Percentiles rank a stretch among this genome's conserved stretches.
phyloP scores from a whole-genome alignment of 2,329 filamentous ascomycete genomes.

The Pseudopithomyces maydicus region DNA sequence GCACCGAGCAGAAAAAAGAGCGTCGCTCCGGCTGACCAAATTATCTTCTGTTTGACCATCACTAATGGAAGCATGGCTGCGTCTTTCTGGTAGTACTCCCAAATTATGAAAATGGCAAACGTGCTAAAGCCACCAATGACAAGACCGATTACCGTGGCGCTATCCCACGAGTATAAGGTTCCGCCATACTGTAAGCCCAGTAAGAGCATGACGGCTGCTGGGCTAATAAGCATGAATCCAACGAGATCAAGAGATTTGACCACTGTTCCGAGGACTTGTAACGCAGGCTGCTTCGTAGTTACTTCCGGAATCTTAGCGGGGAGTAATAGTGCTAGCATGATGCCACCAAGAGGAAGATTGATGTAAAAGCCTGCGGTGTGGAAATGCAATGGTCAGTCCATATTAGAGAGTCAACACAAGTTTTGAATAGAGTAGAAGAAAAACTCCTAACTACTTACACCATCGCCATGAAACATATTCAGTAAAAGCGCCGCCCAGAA shows the following conservation, averaged over 20 bases:
- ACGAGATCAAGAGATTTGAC: slow-evolving; percentile 1
- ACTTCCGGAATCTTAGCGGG: too few relatives aligned
- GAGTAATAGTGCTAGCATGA: too few relatives aligned
- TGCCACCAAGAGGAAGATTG: too few relatives aligned
- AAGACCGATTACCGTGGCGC: slow-evolving; percentile 57
- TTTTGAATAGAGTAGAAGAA: background rate
- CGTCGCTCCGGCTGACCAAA: slow-evolving; percentile 58
- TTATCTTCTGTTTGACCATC: slow-evolving; percentile 61
- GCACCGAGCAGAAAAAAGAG: slow-evolving; percentile 49
- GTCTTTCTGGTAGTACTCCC: slow-evolving; percentile 63
- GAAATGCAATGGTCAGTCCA: too few relatives aligned
- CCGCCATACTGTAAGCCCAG: slow-evolving; percentile 58
- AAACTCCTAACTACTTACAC: background rate
- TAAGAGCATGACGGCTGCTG: slow-evolving; percentile 50
- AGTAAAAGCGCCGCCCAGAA: background rate
- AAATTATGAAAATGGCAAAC: slow-evolving; percentile 56
- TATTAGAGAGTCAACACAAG: too few relatives aligned
- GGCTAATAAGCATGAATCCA: background rate
- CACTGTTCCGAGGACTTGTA: background rate
- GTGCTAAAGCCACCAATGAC: slow-evolving; percentile 53
- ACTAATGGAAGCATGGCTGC: slow-evolving; percentile 68
- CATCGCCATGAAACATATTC: background rate
- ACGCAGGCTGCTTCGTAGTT: too few relatives aligned
- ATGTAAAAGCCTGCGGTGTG: too few relatives aligned
- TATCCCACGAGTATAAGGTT: slow-evolving; percentile 54